Conservation (phyloP, 805 yeast species). For the Sugiyamaella valdiviana region DNA sequence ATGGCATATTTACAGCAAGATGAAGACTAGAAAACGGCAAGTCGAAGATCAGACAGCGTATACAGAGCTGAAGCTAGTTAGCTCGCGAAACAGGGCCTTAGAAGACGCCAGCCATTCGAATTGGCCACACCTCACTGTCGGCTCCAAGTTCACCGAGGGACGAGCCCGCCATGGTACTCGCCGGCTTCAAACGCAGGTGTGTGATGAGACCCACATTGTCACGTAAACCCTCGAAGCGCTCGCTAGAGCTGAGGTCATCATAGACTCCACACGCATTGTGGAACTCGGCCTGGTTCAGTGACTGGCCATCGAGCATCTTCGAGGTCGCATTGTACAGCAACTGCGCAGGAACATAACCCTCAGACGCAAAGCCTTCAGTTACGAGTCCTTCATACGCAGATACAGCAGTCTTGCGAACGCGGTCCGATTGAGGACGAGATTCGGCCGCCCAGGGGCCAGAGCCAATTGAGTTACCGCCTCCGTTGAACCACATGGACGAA, state of each 20-base stretch:
- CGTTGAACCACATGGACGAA: neutral
- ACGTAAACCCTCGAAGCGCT: constrained; percentile 25
- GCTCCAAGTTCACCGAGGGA: neutral
- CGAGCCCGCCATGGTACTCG: neutral
- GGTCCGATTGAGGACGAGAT: constrained; percentile 5
- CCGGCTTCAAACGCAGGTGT: constrained; percentile 16
- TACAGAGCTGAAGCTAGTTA: too few relatives aligned
- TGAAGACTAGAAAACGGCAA: neutral
- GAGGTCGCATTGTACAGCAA: constrained; percentile 28
- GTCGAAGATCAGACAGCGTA: too few relatives aligned
- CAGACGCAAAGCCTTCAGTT: constrained; percentile 24
- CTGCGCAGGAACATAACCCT: constrained; percentile 33
- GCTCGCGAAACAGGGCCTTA: too few relatives aligned
- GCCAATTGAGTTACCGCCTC: neutral
- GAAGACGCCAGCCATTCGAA: constrained; percentile 8
- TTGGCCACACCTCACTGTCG: constrained; percentile 6
- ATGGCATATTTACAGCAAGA: neutral
- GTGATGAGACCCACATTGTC: constrained; percentile 33
- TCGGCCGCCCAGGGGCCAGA: constrained; percentile 1
- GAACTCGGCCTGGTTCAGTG: constrained; percentile 27
- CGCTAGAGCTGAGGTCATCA: constrained; percentile 8
- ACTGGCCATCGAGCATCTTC: constrained; percentile 16
- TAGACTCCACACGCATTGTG: constrained; percentile 23
- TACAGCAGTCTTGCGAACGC: constrained; percentile 23
- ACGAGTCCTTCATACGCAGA: constrained; percentile 20